A percentile compares a stretch with the other conserved stretches of the same genome.
Conservation (phyloP, 2,329 filamentous ascomycete species). For the Trichoderma hamatum region DNA sequence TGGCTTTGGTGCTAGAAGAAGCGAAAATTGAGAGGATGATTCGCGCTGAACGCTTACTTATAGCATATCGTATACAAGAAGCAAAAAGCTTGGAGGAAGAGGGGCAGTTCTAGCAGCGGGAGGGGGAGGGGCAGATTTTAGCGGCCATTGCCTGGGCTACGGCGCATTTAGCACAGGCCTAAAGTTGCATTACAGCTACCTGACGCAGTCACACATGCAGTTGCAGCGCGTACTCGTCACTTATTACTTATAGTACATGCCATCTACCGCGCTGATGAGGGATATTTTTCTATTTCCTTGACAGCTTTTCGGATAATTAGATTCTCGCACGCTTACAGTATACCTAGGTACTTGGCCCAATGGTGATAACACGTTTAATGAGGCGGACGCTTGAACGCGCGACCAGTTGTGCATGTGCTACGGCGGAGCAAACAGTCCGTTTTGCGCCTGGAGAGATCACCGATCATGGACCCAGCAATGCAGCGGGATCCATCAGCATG, state of each 20-base stretch:
- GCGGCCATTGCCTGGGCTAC: not conserved
- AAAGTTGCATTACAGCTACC: slow-evolving; percentile 18
- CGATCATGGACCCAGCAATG: not conserved
- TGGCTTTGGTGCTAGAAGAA: not conserved
- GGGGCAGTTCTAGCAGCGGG: slow-evolving; percentile 1
- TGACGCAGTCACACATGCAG: slow-evolving; percentile 5
- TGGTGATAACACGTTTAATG: not conserved
- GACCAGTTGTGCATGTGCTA: not conserved
- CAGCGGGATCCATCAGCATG: not conserved
- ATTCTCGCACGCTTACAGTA: not conserved
- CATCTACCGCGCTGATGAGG: slow-evolving; percentile 13
- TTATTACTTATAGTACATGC: not conserved
- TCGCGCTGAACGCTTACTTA: not conserved
- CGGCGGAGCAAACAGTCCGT: slow-evolving; percentile 24
- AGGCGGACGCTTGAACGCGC: not conserved
- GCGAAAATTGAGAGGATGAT: not conserved
- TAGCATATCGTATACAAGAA: not conserved
- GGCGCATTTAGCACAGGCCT: slow-evolving; percentile 9
- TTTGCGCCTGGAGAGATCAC: not conserved
- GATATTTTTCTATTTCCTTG: not conserved
- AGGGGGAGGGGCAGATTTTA: slow-evolving; percentile 25
- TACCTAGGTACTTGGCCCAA: not conserved
- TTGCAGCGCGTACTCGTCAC: not conserved
- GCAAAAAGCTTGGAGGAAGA: slow-evolving; percentile 15
- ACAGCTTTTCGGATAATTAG: not conserved